Percentiles rank a stretch among this genome's conserved stretches.
Evolutionary conservation across 208 protist species (phyloP).

Genomic region (Trypanosoma grayi): DNA sequence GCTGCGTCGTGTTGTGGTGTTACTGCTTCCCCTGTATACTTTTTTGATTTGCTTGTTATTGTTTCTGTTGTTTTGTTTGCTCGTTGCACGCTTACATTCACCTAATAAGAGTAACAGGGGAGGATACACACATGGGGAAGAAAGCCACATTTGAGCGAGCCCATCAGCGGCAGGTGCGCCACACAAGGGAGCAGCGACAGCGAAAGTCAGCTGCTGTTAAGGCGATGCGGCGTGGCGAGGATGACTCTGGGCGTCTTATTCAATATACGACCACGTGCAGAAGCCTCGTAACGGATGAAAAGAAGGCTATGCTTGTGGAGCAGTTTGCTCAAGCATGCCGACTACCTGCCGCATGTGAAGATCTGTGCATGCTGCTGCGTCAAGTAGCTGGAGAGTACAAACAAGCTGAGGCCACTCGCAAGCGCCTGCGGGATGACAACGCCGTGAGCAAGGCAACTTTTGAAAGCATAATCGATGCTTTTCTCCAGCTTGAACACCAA

Average conservation of each 20-base stretch:
- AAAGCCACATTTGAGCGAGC: constrained; percentile 55
- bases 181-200: constrained; percentile 48
- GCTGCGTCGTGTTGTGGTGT: too few species aligned
- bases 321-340: constrained; percentile 82
- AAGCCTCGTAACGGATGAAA: constrained; percentile 35
- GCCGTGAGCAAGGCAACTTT: constrained; percentile 27
- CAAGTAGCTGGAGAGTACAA: constrained; percentile 30
- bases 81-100: neutral
- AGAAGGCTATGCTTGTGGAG: constrained; percentile 52
- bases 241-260: constrained; percentile 45
- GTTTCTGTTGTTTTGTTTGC: neutral
- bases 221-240: constrained; percentile 59
- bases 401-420: constrained; percentile 20
- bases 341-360: constrained; percentile 50
- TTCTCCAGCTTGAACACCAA: constrained; percentile 46
- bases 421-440: constrained; percentile 35
- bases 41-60: constrained; percentile 1
- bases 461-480: constrained; percentile 39
- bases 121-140: constrained; percentile 54
- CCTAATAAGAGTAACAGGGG: neutral
- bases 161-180: constrained; percentile 51
- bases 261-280: constrained; percentile 44
- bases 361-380: constrained; percentile 71
- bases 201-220: constrained; percentile 54
- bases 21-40: too few species aligned